Conservation (phyloP, 2,329 filamentous ascomycete species). For the Verticillium longisporum region DNA sequence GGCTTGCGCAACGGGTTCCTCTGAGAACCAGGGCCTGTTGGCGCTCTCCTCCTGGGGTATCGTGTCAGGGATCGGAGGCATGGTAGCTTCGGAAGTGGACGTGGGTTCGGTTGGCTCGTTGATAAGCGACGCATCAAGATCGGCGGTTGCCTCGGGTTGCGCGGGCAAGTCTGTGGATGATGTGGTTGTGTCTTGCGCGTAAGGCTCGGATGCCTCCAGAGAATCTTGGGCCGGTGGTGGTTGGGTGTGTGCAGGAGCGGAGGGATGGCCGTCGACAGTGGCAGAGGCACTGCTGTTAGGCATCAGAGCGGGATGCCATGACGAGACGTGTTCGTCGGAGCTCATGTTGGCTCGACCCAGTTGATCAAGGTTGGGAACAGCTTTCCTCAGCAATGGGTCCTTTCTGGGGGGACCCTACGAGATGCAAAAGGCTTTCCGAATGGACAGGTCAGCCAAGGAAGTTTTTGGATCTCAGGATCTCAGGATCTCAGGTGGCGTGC, state of each 20-base stretch:
- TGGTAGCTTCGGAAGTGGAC: neutral
- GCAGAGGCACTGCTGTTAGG: slow-evolving; percentile 21
- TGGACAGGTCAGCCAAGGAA: neutral
- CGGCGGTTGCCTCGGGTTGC: neutral
- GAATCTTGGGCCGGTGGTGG: neutral
- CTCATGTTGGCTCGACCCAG: slow-evolving; percentile 23
- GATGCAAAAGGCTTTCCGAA: neutral
- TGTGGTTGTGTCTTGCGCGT: neutral
- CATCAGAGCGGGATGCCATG: slow-evolving; percentile 35
- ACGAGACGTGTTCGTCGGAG: slow-evolving; percentile 24
- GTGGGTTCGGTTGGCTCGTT: slow-evolving; percentile 1
- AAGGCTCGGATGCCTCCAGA: neutral
- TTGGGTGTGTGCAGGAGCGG: neutral
- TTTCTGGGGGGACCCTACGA: neutral
- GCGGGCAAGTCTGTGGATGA: neutral
- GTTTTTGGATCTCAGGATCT: neutral
- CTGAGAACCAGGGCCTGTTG: neutral
- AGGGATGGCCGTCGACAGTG: slow-evolving; percentile 3
- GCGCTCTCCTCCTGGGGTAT: neutral
- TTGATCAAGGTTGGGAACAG: neutral
- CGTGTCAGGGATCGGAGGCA: neutral
- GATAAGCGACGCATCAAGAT: neutral
- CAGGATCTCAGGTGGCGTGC: too few relatives aligned
- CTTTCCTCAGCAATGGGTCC: too few relatives aligned
- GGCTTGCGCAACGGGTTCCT: slow-evolving; percentile 4